Percentiles rank a stretch among this genome's conserved stretches.
These are phyloP conservation scores for Fusarium irregulare DNA, from an alignment of 2,329 filamentous ascomycete species.

Conservation along the genomic window DNA sequence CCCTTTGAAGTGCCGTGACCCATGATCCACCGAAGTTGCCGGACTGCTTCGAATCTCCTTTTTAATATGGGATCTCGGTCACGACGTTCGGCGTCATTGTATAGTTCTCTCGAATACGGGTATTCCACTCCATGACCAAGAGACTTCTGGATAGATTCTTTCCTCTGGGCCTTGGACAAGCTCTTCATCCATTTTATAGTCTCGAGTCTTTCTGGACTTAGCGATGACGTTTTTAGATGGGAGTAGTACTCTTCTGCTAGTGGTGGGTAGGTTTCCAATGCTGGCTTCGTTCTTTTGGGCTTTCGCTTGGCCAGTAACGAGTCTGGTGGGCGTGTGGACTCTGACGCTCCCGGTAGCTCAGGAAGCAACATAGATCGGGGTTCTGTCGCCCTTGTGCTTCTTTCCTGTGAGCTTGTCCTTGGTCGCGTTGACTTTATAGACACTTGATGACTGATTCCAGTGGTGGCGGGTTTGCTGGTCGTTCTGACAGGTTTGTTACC, in stretches of 20 bases:
- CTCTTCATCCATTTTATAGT: neutral
- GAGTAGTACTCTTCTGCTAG: neutral
- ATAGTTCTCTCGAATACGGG: slow-evolving; percentile 20
- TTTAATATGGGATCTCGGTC: neutral
- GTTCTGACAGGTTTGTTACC: neutral
- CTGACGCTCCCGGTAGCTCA: neutral
- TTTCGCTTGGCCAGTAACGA: neutral
- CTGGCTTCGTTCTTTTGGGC: neutral
- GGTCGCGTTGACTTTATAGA: neutral
- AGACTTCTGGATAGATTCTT: neutral
- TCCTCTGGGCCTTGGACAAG: neutral
- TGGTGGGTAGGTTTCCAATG: neutral
- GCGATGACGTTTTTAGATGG: neutral
- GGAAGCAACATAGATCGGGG: neutral
- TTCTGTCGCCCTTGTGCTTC: neutral
- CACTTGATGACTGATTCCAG: neutral
- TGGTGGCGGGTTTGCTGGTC: neutral
- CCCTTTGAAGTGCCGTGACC: neutral
- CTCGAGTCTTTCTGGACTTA: neutral
- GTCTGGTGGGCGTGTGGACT: neutral
- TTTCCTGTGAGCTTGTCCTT: neutral
- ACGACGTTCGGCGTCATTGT: neutral
- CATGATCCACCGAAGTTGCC: slow-evolving; percentile 6
- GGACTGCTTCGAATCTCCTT: neutral
- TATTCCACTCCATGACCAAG: neutral